These are phyloP conservation scores for Kodamaea plutei DNA, from an alignment of 1,139 yeast genomes.

Conservation along the genomic window DNA sequence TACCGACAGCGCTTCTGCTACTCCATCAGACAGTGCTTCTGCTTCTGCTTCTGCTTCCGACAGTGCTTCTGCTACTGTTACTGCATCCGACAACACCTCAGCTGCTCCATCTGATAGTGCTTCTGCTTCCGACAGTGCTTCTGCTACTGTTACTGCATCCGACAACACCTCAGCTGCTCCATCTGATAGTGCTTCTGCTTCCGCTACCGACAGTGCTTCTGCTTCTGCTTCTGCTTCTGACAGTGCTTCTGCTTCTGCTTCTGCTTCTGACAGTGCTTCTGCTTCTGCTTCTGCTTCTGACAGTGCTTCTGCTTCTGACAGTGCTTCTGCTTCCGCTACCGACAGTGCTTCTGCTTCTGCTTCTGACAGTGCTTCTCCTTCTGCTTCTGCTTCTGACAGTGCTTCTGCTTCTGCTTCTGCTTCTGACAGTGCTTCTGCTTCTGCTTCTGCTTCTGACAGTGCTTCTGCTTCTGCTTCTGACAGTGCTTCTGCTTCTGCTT, in stretches of 20 bases:
- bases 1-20: background rate
- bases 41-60: slow-evolving; percentile 1
- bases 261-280: background rate
- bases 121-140: background rate
- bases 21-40: background rate
- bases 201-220: background rate
- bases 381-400: background rate
- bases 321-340: background rate
- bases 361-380: background rate
- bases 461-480: slow-evolving; percentile 1
- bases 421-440: background rate
- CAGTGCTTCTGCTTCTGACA: background rate
- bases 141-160: background rate
- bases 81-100: background rate
- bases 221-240: background rate
- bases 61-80: background rate
- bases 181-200: background rate
- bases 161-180: background rate
- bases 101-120: background rate
- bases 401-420: background rate
- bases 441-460: background rate
- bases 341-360: background rate
- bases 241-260: background rate
- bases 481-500: background rate
- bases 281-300: background rate